These are phyloP conservation scores for Chytridiales sp. DNA, from an alignment of 371 early-diverging fungal species.

Conservation along the genomic window DNA sequence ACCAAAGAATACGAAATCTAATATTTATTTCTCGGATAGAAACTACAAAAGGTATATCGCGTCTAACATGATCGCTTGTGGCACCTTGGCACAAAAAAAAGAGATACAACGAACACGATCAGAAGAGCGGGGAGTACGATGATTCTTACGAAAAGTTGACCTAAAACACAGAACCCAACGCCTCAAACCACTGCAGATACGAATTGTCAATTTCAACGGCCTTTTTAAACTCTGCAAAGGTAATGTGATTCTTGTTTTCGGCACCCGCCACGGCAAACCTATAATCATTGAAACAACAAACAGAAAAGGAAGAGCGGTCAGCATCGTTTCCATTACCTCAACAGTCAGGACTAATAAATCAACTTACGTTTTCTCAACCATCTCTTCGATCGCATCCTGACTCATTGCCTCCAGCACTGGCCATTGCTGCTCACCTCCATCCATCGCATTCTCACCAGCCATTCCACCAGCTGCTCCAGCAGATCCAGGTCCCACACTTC, in stretches of 20 bases:
- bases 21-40: too few relatives aligned
- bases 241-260: constrained; percentile 63
- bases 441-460: constrained; percentile 5
- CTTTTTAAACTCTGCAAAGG: constrained; percentile 72
- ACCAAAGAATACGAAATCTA: too few relatives aligned
- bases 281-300: neutral
- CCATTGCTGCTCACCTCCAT: constrained; percentile 50
- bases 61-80: too few relatives aligned
- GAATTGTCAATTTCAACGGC: constrained; percentile 61
- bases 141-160: too few relatives aligned
- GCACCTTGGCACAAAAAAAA: too few relatives aligned
- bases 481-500: neutral
- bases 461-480: neutral
- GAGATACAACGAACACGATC: too few relatives aligned
- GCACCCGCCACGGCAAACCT: constrained; percentile 59
- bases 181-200: constrained; percentile 60
- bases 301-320: neutral
- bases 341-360: neutral
- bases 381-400: constrained; percentile 88
- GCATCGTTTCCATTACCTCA: too few relatives aligned
- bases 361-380: constrained; percentile 79
- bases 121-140: too few relatives aligned
- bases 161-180: constrained; percentile 47
- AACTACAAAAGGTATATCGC: too few relatives aligned
- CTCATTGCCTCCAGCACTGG: constrained; percentile 89